Evolutionary conservation across 306 rosid genomes (phyloP), one percentile per base, ranked within the genome.

Genomic region (Cercis canadensis): DNA sequence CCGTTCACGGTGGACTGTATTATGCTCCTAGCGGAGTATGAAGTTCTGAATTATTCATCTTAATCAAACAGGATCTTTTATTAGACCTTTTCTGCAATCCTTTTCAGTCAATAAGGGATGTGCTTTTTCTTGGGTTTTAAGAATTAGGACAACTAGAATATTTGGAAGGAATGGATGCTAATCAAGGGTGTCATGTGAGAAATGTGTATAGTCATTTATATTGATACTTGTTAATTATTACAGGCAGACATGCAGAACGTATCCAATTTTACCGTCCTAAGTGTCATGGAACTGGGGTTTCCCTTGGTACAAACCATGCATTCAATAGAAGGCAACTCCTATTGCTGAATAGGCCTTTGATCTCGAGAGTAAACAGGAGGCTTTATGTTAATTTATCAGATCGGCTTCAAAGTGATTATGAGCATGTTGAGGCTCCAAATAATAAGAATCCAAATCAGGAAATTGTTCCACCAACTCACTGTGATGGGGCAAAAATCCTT

Each of bases 401-500:
- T 68, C 80, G 46, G 62, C 66, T 76, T 50, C 80, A 73, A 39
- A 72, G 85, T 32, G 78, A 86, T 19, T 70, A 75, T 65, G 55
- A 45, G 68, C 83, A 73, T 47, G 76, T 78, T 36, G 88, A 88
- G 52, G 81, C 83, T 51, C 80, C 84, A 40, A 59, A 83, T 50
- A 68, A 74, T 49, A 68, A 75, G 39, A 56, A 68, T 71, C 39
- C 74, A 31, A 56, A 63, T 54, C 58, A 75, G 65, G 82, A 88
- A 39, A 33, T 64, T 65, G 52, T 57, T 81, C 73, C 83, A 3
- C 65, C 68, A 2, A 70, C 36, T 47, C 65, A 40, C 9, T 47
- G 36, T 57, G 87, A 55, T 0, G 76, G 75, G 32, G 78, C 57
- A 57, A 73, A 54, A 45, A 33, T 68, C 45, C 61, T 72, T 47